Conservation (phyloP, 805 yeast species). For the Dipodascus geniculatus region DNA sequence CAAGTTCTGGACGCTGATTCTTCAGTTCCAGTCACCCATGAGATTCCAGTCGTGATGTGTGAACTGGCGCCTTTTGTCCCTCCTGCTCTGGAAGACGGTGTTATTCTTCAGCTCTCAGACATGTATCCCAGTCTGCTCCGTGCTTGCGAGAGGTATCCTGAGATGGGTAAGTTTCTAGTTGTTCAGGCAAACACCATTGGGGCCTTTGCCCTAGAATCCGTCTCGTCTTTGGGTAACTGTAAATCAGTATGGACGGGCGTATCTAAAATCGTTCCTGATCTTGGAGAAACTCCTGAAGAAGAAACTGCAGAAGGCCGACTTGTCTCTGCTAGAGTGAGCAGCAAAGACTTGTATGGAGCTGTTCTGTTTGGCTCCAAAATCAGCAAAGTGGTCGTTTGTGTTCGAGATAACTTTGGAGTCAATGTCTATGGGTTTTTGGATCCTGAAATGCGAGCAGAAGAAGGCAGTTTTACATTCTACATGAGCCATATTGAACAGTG, state of each 20-base stretch:
- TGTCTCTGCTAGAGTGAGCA: not conserved
- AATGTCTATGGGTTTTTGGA: not conserved
- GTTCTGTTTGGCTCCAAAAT: not conserved
- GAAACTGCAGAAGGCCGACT: not conserved
- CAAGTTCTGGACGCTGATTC: not conserved
- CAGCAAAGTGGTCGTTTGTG: not conserved
- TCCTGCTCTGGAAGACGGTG: not conserved
- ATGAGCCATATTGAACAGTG: not conserved
- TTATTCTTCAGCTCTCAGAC: not conserved
- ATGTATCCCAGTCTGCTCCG: not conserved
- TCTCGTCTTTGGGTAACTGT: not conserved
- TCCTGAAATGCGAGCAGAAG: not conserved
- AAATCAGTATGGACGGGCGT: not conserved
- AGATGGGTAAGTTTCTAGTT: not conserved
- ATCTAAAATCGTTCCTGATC: not conserved
- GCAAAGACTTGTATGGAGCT: not conserved
- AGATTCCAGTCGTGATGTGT: not conserved
- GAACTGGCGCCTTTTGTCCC: not conserved
- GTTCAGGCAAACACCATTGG: not conserved
- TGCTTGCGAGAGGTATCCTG: not conserved
- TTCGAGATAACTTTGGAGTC: not conserved
- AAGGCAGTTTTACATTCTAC: not conserved
- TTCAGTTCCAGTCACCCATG: not conserved
- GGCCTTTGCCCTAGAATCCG: not conserved
- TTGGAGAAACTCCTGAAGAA: not conserved